These are phyloP conservation scores for Scutellaria minor DNA, from an alignment of 257 asterid species.

Conservation along the genomic window DNA sequence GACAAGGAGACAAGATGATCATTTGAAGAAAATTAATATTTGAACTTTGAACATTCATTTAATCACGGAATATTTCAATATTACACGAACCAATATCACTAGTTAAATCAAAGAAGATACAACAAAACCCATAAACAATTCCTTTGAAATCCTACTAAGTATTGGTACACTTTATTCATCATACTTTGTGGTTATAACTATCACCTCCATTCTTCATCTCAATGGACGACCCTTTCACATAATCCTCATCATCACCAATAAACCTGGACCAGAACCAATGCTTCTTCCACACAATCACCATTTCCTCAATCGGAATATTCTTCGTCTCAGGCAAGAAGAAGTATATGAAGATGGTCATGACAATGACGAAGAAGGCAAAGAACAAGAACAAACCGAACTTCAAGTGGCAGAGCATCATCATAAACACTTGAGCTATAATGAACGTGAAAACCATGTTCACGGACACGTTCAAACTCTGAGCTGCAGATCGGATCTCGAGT, in stretches of 20 bases:
- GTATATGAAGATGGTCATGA: constrained; percentile 52
- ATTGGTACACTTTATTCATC: background rate
- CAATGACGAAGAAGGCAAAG: constrained; percentile 48
- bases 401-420: constrained; percentile 76
- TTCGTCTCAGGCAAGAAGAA: constrained; percentile 71
- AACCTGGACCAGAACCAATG: constrained; percentile 66
- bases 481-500: constrained; percentile 64
- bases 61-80: background rate
- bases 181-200: constrained; percentile 41
- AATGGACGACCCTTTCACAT: constrained; percentile 28
- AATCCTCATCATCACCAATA: constrained; percentile 49
- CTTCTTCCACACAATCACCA: constrained; percentile 59
- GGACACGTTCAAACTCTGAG: constrained; percentile 53
- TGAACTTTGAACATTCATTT: background rate
- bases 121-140: constrained; percentile 27
- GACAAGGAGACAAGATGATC: too few relatives aligned
- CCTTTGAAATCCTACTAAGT: constrained; percentile 13
- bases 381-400: constrained; percentile 62
- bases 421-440: constrained; percentile 66
- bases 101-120: background rate
- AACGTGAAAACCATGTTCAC: constrained; percentile 65
- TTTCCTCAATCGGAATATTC: constrained; percentile 67
- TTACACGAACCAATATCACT: background rate
- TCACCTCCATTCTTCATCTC: constrained; percentile 43
- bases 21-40: too few relatives aligned